phyloP scores from a whole-genome alignment of 108 stramenopile genomes.

The Skeletonema grethae region DNA sequence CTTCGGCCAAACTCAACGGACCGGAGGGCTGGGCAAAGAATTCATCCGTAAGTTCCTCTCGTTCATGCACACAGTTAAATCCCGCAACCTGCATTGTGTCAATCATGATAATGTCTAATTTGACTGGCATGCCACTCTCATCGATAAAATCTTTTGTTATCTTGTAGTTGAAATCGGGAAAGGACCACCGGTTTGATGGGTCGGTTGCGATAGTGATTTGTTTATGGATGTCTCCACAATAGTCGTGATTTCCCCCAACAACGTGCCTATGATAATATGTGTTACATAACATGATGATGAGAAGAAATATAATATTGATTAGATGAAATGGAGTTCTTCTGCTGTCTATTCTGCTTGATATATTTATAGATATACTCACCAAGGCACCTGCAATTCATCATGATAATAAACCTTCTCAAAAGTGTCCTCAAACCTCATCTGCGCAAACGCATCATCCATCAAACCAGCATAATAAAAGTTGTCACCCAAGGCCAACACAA shows the following conservation, averaged over 20 bases:
- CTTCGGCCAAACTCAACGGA: conserved; percentile 6
- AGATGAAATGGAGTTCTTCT: neutral
- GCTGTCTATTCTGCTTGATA: neutral
- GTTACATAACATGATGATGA: too few relatives aligned
- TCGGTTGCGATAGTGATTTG: conserved; percentile 33
- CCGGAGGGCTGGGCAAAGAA: conserved; percentile 34
- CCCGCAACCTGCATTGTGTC: conserved; percentile 52
- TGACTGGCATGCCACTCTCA: conserved; percentile 8
- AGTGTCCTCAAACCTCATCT: conserved; percentile 38
- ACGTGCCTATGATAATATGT: conserved; percentile 21
- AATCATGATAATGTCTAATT: conserved; percentile 52
- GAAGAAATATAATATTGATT: neutral
- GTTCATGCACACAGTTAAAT: neutral
- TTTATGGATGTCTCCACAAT: conserved; percentile 48
- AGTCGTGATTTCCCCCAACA: conserved; percentile 57
- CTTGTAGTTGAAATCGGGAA: conserved; percentile 42
- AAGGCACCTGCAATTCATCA: conserved; percentile 30
- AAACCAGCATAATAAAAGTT: conserved; percentile 55
- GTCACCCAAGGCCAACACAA: conserved; percentile 56
- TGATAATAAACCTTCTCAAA: conserved; percentile 55
- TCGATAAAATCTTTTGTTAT: conserved; percentile 18
- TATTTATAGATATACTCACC: conserved; percentile 10
- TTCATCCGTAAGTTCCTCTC: conserved; percentile 7
- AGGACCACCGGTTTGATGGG: conserved; percentile 30
- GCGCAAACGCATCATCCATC: conserved; percentile 6